Conservation (phyloP, 177 flowering plant genomes). For the Telopea speciosissima region DNA sequence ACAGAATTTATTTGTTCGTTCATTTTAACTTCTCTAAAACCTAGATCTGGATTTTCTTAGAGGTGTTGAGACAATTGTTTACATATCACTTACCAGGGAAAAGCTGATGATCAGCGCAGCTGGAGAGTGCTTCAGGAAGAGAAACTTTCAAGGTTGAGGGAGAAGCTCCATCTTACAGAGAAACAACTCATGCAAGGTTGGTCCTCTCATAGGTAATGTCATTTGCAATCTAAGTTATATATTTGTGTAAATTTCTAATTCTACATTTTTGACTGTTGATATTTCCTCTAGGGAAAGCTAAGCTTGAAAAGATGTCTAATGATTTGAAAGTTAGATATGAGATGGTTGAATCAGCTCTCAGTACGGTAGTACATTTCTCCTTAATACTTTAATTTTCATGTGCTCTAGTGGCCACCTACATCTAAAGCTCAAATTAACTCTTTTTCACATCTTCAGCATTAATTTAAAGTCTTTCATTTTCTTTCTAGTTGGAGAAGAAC, state of each 20-base stretch:
- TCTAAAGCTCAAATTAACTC: not conserved
- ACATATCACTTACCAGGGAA: constrained; percentile 42
- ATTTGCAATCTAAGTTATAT: constrained; percentile 4
- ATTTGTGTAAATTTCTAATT: not conserved
- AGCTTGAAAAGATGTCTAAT: constrained; percentile 49
- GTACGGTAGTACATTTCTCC: constrained; percentile 32
- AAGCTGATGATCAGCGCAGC: constrained; percentile 71
- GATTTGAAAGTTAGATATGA: constrained; percentile 63
- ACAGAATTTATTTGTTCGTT: not conserved
- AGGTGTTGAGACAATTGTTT: not conserved
- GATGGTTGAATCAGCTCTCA: constrained; percentile 66
- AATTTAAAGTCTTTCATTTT: constrained; percentile 5
- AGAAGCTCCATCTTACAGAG: constrained; percentile 53
- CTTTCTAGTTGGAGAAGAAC: constrained; percentile 64
- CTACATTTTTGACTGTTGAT: constrained; percentile 10
- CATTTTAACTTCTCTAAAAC: not conserved
- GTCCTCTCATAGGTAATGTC: constrained; percentile 17
- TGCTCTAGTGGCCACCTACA: not conserved
- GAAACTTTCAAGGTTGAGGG: constrained; percentile 64
- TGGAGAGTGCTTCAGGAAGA: constrained; percentile 80
- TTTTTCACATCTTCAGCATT: not conserved
- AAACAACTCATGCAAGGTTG: constrained; percentile 67
- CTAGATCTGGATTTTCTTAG: not conserved
- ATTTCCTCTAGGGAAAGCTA: constrained; percentile 56
- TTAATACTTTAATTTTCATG: not conserved